A percentile compares a stretch with the other conserved stretches of the same genome.
phyloP scores from a whole-genome alignment of 2,329 filamentous ascomycete genomes.

The Penicillium sp. region DNA sequence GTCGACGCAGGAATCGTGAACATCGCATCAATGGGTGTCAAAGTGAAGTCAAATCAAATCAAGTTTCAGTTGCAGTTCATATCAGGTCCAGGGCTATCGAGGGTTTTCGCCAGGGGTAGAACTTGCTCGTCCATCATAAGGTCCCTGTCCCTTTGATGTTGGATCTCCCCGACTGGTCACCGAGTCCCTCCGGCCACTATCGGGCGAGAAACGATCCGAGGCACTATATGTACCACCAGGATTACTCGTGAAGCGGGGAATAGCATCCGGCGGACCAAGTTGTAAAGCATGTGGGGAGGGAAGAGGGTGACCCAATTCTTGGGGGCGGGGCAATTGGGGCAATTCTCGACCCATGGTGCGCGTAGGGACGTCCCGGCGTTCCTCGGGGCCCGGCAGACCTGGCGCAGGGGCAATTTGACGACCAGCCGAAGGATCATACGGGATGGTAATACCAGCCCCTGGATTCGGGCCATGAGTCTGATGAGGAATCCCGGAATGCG shows the following conservation, averaged over 20 bases:
- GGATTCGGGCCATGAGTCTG: neutral
- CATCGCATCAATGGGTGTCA: neutral
- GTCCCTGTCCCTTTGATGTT: conserved; percentile 13
- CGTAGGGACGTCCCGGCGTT: conserved; percentile 21
- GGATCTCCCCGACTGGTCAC: conserved; percentile 24
- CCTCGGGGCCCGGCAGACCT: conserved; percentile 7
- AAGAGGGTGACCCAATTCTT: conserved; percentile 22
- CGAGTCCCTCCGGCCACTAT: conserved; percentile 28
- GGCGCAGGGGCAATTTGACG: conserved; percentile 18
- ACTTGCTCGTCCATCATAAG: conserved; percentile 22
- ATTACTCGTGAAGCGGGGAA: conserved; percentile 24
- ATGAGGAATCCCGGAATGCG: neutral
- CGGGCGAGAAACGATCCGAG: conserved; percentile 25
- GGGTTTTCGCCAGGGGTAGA: conserved; percentile 19
- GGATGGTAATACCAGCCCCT: conserved; percentile 1
- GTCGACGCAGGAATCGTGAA: neutral
- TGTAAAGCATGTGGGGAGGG: conserved; percentile 33
- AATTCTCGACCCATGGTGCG: conserved; percentile 22
- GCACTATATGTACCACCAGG: conserved; percentile 23
- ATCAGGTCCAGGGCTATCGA: neutral
- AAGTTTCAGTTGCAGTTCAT: neutral
- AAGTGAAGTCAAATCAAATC: neutral
- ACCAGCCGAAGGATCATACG: conserved; percentile 19
- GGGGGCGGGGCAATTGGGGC: conserved; percentile 30
- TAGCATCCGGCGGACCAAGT: conserved; percentile 28